Percentiles rank a stretch among this genome's conserved stretches.
phyloP scores from a whole-genome alignment of 1,284 basidiomycete species.

The Apiotrichum akiyoshidainum region DNA sequence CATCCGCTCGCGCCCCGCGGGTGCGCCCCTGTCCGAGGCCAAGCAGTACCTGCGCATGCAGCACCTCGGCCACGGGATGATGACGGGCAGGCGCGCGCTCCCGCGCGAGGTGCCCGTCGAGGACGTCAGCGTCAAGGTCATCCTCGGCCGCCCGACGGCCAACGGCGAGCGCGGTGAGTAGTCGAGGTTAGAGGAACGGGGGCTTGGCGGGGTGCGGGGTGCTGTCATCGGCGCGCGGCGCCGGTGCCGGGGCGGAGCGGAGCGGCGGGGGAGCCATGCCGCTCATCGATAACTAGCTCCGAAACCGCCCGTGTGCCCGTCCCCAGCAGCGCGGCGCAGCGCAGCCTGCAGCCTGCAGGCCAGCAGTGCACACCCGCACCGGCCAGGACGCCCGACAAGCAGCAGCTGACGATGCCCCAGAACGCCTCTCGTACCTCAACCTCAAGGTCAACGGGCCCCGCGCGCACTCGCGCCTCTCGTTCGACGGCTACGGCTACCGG shows the following conservation, averaged over 20 bases:
- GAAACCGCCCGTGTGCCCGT: no score
- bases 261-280: no score
- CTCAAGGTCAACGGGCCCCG: not conserved
- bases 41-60: constrained; percentile 13
- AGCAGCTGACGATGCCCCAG: not conserved
- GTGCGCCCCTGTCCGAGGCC: not conserved
- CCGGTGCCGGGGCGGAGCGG: no score
- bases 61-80: constrained; percentile 11
- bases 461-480: constrained; percentile 1
- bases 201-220: no score
- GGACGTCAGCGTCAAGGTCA: constrained; percentile 7
- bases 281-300: no score
- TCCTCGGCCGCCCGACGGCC: constrained; percentile 2
- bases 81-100: not conserved
- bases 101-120: constrained; percentile 12
- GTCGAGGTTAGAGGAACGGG: no score
- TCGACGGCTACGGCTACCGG: constrained; percentile 14
- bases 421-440: not conserved
- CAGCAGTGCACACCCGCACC: no score
- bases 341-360: not conserved
- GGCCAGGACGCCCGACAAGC: no score
- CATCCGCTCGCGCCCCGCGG: constrained; percentile 6
- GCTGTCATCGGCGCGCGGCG: no score
- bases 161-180: constrained; percentile 8
- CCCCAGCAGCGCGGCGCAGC: no score